These are phyloP conservation scores for Solanum rostratum DNA, from an alignment of 257 asterid genomes.

Conservation along the genomic window DNA sequence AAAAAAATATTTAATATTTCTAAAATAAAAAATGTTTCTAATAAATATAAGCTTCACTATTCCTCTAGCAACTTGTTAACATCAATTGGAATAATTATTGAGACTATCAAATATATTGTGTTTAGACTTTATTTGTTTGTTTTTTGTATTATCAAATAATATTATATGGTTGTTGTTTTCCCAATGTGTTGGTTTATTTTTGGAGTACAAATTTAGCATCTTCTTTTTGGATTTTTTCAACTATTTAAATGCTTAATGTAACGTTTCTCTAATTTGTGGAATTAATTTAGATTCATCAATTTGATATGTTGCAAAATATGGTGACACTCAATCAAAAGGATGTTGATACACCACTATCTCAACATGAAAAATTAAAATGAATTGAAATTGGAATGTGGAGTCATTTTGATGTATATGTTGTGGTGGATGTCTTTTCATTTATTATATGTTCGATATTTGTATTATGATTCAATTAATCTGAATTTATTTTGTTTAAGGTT, in stretches of 20 bases:
- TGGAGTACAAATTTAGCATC: background rate
- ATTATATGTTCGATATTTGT: background rate
- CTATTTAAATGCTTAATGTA: background rate
- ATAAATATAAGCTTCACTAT: background rate
- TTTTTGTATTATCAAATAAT: background rate
- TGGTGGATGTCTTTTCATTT: background rate
- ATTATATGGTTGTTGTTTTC: background rate
- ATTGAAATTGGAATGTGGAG: background rate
- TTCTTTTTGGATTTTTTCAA: background rate
- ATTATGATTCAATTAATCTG: background rate
- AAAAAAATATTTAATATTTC: background rate
- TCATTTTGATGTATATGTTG: background rate
- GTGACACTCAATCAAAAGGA: background rate
- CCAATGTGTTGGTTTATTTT: background rate
- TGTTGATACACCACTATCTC: background rate
- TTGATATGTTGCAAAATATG: background rate
- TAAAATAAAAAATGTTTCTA: background rate
- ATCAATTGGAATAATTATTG: background rate
- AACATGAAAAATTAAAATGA: background rate
- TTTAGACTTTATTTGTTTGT: background rate
- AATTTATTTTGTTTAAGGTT: too few species aligned
- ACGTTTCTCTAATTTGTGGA: background rate
- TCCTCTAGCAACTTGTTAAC: background rate
- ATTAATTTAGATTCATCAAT: background rate
- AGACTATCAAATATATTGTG: background rate